Evolutionary conservation across 202 grass and related monocot species (phyloP), one percentile per base, ranked within the genome.

Genomic region (Digitaria exilis): DNA sequence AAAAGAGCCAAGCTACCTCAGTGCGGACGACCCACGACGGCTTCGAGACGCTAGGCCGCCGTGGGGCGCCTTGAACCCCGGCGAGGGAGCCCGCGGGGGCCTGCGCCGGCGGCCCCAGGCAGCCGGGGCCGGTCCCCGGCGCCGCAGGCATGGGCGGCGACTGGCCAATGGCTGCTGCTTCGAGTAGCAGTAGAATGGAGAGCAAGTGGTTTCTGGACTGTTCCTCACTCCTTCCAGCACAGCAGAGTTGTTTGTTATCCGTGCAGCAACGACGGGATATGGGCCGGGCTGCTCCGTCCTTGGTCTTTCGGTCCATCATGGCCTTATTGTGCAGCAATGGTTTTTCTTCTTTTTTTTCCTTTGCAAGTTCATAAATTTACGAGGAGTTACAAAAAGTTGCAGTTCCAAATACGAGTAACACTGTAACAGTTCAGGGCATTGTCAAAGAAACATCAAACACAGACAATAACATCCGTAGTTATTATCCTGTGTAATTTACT

Each of bases 11-110:
- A 28, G 16, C 60, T 71, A 94, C 92, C 89, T 91, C 92, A 10
- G 84, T 83, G 30, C 92, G 92, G 35, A 94, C 92, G 69, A 91
- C 76, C 92, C 92, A 94, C n/a, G n/a, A n/a, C n/a, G n/a, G n/a
- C n/a, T n/a, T n/a, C n/a, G n/a, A n/a, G n/a, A n/a, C n/a, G n/a
- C n/a, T n/a, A 10, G 73, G 54, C 3, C 42, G 82, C 48, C 19
- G 62, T 39, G 84, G 57, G 21, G 78, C 42, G 18, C 80, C 77
- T 14, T 81, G 56, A 54, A 79, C 22, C 71, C 88, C 79, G 29
- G 79, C 13, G 63, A 81, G 58, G 3, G 83, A 85, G 17, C n/a
- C 77, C 72, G 58, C 48, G 24, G 35, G 85, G 21, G 29, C 28
- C 69, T 61, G 48, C 64, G 64, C n/a, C 45, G 75, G 60, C 13